Evolutionary conservation across 768 basidiomycete species (phyloP).

Genomic region (Xerocomellus intermedius): DNA sequence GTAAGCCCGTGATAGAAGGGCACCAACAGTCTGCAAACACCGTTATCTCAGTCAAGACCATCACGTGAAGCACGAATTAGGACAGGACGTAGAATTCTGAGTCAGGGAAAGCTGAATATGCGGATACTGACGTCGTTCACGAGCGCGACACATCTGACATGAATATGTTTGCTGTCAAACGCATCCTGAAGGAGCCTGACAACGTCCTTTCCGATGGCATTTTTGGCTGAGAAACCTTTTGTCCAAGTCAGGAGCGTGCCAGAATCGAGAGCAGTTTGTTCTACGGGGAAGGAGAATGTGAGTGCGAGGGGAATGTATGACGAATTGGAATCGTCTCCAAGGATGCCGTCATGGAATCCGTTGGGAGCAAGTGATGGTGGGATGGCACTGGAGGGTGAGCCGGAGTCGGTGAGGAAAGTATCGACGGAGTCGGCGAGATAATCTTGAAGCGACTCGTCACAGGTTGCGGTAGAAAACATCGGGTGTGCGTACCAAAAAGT

Average conservation of each 20-base stretch:
- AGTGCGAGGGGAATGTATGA: conserved; percentile 73
- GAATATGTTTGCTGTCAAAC: conserved; percentile 88
- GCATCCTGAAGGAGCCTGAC: conserved; percentile 89
- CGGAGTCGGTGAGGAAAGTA: conserved; percentile 74
- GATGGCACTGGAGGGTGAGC: conserved; percentile 25
- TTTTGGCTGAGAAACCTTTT: conserved; percentile 92
- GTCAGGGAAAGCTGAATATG: conserved; percentile 1
- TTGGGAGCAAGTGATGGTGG: conserved; percentile 27
- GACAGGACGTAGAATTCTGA: not conserved
- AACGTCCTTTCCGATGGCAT: conserved; percentile 86
- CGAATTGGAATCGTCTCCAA: conserved; percentile 29
- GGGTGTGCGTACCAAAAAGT: conserved; percentile 67
- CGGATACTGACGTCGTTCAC: conserved; percentile 87
- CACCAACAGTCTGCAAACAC: conserved; percentile 80
- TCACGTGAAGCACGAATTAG: not conserved
- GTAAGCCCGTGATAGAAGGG: conserved; percentile 89
- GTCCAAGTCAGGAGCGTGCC: conserved; percentile 95
- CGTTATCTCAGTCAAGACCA: conserved; percentile 8
- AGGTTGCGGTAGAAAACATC: not conserved
- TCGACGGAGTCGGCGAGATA: conserved; percentile 98
- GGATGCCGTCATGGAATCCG: conserved; percentile 11
- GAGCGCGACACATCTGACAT: conserved; percentile 86
- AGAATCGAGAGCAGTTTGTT: conserved; percentile 88
- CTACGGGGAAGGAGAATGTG: conserved; percentile 97
- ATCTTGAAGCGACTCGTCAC: conserved; percentile 49